Percentiles rank a stretch among this genome's conserved stretches.
Evolutionary conservation across 768 basidiomycete genomes (phyloP).

Genomic region (Boletus subparvulus): DNA sequence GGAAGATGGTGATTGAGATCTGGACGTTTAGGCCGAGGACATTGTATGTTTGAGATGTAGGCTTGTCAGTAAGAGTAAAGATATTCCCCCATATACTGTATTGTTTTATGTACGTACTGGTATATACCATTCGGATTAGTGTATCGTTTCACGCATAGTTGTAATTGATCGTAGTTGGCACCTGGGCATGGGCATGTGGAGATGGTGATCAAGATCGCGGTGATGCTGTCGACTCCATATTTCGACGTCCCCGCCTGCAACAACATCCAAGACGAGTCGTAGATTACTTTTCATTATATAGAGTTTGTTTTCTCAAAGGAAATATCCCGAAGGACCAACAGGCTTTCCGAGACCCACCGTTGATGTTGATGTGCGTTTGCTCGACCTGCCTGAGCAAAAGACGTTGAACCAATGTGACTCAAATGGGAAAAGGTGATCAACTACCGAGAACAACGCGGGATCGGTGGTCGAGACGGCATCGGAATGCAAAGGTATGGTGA

Average conservation of each 20-base stretch:
- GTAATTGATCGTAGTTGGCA: not conserved
- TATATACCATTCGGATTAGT: not conserved
- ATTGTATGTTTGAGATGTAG: constrained; percentile 10
- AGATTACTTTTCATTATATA: not conserved
- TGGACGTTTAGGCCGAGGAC: constrained; percentile 65
- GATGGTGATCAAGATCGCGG: too few species aligned
- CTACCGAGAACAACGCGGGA: constrained; percentile 18
- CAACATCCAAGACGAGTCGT: too few species aligned
- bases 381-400: constrained; percentile 20
- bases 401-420: constrained; percentile 10
- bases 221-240: not conserved
- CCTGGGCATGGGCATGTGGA: not conserved
- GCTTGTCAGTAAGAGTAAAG: not conserved
- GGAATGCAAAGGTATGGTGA: constrained; percentile 8
- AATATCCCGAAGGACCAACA: not conserved
- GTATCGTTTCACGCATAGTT: not conserved
- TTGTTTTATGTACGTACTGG: constrained; percentile 7
- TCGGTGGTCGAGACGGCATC: not conserved
- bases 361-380: constrained; percentile 14
- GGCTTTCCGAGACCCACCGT: constrained; percentile 10
- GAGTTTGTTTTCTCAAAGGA: not conserved
- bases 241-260: not conserved
- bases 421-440: constrained; percentile 8
- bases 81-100: constrained; percentile 9
- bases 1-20: constrained; percentile 86